Base-by-base conservation (phyloP, 2,329 filamentous ascomycete genomes). In the Bipolaris sorokiniana region DNA sequence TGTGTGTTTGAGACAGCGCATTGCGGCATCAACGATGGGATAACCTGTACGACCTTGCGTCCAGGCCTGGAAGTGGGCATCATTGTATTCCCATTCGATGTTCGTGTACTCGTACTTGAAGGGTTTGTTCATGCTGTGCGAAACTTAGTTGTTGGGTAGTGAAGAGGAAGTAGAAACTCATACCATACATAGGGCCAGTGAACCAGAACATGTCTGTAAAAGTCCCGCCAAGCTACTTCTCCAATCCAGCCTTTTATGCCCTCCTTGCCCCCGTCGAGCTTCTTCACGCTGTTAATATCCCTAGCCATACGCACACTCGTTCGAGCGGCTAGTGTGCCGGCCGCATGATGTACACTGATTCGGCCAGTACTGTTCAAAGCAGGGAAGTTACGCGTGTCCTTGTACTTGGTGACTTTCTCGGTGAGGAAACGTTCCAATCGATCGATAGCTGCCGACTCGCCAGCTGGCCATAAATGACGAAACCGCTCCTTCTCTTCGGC, bases 91-190 rank as follows among this genome's bases (percentile, higher is more conserved):
- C 92, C 92, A 97, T 48, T 84, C 78, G 46, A 97, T 88, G 65
- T 93, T 88, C 42, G 90, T 87, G 76, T 92, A 95, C 68, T 93
- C 90, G 34, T 89, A 90, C 69, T 97, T 96, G 82, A 90, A 90
- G 1, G 88, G 87, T 65, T 90, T 90, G 75, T 86, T 86, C 88
- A 91, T 90, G 71, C 86, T 76, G 52, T 10, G 1, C 3, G 11
- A n/a, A 7, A 48, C 33, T 59, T 48, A 57, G 49, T 13, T 15
- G 26, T 9, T 26, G 1, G 1, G 2, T 36, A 4, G 1, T n/a
- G 13, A 20, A 15, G 9, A 9, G 5, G 13, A 38, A 23, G n/a
- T 13, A 11, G 16, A 7, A 7, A 36, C 9, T 74, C 82, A 70
- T 76, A 87, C 87, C 88, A 91, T 6, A 92, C 81, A 67, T 92